Conservation (phyloP, 2,329 filamentous ascomycete genomes). For the Neonectria coccinea region DNA sequence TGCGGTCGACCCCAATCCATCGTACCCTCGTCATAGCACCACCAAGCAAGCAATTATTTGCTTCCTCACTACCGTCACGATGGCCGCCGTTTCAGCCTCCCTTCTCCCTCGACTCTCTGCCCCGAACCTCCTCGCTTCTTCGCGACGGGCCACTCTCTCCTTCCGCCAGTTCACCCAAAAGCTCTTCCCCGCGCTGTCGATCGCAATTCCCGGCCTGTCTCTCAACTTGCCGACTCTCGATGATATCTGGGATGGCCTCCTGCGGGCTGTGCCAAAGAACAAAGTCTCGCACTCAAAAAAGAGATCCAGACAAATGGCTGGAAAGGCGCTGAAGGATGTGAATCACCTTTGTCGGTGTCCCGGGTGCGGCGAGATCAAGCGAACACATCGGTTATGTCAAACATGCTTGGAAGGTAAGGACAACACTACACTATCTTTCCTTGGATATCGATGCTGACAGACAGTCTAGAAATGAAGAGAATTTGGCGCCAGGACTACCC, state of each 20-base stretch:
- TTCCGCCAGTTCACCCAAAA: slow-evolving; percentile 60
- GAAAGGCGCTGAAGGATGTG: slow-evolving; percentile 93
- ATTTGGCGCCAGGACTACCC: slow-evolving; percentile 58
- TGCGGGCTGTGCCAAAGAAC: slow-evolving; percentile 96
- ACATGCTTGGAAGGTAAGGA: slow-evolving; percentile 84
- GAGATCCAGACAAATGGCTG: slow-evolving; percentile 91
- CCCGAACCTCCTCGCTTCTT: slow-evolving; percentile 54
- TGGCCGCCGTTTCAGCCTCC: slow-evolving; percentile 59
- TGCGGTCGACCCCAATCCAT: slow-evolving; percentile 22
- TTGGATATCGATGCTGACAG: slow-evolving; percentile 26
- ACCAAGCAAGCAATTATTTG: slow-evolving; percentile 26
- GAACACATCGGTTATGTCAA: slow-evolving; percentile 88
- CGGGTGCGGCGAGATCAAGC: slow-evolving; percentile 87
- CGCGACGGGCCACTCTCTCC: slow-evolving; percentile 58
- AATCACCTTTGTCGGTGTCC: slow-evolving; percentile 89
- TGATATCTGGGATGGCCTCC: slow-evolving; percentile 91
- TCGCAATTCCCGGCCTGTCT: slow-evolving; percentile 72
- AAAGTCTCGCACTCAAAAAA: slow-evolving; percentile 98
- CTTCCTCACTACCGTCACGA: slow-evolving; percentile 46
- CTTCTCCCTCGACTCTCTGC: slow-evolving; percentile 68
- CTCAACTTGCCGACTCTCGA: slow-evolving; percentile 68
- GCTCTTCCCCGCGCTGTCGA: slow-evolving; percentile 65
- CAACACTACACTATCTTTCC: not conserved
- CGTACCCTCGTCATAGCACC: slow-evolving; percentile 21
- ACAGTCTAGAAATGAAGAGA: slow-evolving; percentile 57